These are phyloP conservation scores for Escovopsis weberi DNA, from an alignment of 2,329 filamentous ascomycete species.

Conservation along the genomic window DNA sequence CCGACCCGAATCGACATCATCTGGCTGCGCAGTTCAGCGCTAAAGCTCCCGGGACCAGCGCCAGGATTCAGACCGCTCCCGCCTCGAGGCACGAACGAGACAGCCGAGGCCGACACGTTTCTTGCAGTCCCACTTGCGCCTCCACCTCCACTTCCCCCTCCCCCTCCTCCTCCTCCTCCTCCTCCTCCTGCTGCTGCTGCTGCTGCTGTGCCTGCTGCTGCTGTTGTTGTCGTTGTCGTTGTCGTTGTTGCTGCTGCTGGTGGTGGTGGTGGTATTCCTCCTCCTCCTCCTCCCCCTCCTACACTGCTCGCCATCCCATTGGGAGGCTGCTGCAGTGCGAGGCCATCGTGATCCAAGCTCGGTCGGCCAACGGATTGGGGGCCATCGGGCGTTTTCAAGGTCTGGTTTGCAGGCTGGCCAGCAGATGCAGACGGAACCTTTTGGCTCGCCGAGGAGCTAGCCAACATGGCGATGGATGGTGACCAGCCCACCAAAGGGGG, in stretches of 20 bases:
- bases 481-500: conserved; percentile 21
- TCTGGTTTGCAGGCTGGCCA: conserved; percentile 20
- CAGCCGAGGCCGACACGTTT: conserved; percentile 35
- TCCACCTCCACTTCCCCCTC: too few species aligned
- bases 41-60: conserved; percentile 72
- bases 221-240: too few species aligned
- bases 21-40: conserved; percentile 65
- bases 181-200: too few species aligned
- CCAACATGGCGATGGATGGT: conserved; percentile 18
- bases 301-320: conserved; percentile 18
- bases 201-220: too few species aligned
- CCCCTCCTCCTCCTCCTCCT: too few species aligned
- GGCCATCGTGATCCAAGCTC: conserved; percentile 42
- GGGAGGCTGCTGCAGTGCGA: conserved; percentile 35
- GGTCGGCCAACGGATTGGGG: conserved; percentile 20
- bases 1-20: conserved; percentile 29
- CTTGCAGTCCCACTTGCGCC: conserved; percentile 18
- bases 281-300: too few species aligned
- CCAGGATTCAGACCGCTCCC: conserved; percentile 57
- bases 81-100: conserved; percentile 47
- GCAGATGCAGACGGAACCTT: conserved; percentile 17
- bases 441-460: conserved; percentile 18
- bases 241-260: too few species aligned
- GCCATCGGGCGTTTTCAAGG: conserved; percentile 19
- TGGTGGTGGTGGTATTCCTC: too few species aligned